Percentiles rank a stretch among this genome's conserved stretches.
Evolutionary conservation across 202 grass and related monocot species (phyloP).

Genomic region (Schoenoplectus tabernaemontani): DNA sequence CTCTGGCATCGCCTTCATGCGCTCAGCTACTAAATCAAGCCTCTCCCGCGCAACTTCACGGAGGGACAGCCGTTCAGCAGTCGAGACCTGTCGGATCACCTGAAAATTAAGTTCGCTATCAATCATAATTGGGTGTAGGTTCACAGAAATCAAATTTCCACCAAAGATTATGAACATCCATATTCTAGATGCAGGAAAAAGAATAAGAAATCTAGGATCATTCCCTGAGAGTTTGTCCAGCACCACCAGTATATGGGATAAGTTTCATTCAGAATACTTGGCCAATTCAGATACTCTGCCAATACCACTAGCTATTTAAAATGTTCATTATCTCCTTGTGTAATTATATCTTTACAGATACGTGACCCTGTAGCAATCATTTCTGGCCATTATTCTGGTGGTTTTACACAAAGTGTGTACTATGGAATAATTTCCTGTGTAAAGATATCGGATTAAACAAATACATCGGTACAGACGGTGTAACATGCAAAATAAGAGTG

Average conservation of each 20-base stretch:
- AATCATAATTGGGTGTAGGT: neutral
- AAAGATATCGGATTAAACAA: neutral
- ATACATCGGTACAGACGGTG: neutral
- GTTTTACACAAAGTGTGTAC: neutral
- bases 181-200: neutral
- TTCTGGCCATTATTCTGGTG: neutral
- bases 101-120: constrained; percentile 8
- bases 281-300: neutral
- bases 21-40: constrained; percentile 43
- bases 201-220: neutral
- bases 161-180: neutral
- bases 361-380: neutral
- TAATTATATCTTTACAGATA: neutral
- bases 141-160: neutral
- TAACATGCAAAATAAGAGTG: neutral
- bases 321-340: neutral
- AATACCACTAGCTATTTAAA: neutral
- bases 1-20: constrained; percentile 60
- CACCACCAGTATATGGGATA: neutral
- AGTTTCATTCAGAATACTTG: neutral
- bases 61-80: constrained; percentile 32
- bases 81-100: constrained; percentile 21
- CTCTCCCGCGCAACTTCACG: constrained; percentile 55
- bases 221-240: neutral
- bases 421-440: neutral